Evolutionary conservation across 805 yeast genomes (phyloP), one percentile per base, ranked within the genome.

Genomic region (Metschnikowia shivogae): DNA sequence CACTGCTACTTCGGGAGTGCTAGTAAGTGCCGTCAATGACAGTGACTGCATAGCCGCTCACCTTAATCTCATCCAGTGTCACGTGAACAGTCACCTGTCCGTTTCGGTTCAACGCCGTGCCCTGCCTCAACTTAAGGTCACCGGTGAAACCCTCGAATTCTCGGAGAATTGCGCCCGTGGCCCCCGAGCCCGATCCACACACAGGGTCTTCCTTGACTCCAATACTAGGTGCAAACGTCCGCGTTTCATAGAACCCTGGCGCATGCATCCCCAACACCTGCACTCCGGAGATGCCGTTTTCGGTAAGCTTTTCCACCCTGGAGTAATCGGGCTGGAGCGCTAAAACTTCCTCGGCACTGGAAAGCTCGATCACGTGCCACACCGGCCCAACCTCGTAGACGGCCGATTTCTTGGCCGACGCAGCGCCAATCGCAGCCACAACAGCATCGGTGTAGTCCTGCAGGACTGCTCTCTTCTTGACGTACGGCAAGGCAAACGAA

Each of bases 141-240:
- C 49, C 51, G n/a, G 24, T 24, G n/a, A 45, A 36, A 2, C 36
- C 41, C 5, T 38, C 44, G 13, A 30, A 36, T 14, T 48, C 53
- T 6, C 53, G 48, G 29, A 60, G 53, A 40, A 48, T 58, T 6
- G 60, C 62, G 1, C 62, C 67, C 12, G 60, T 48, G 10, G 66
- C 65, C 1, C 61, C 67, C 19, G 65, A 58, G 12, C 81, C 81
- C 48, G 74, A 67, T 2, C 82, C 82, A 57, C 81, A 77, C 7
- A 74, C 81, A 1, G 81, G 81, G 54, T 77, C 82, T 47, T 77
- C 82, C n/a, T 49, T 39, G 1, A 67, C 60, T 12, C 67, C 69
- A 2, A 45, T 52, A 4, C 27, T 40, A 1, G 74, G 72, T 3
- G 71, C 70, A 55, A 76, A 72, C 10, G 76, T 74, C 50, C 82